phyloP scores from a whole-genome alignment of 2,329 filamentous ascomycete genomes.

The Hymenoscyphus infarciens region DNA sequence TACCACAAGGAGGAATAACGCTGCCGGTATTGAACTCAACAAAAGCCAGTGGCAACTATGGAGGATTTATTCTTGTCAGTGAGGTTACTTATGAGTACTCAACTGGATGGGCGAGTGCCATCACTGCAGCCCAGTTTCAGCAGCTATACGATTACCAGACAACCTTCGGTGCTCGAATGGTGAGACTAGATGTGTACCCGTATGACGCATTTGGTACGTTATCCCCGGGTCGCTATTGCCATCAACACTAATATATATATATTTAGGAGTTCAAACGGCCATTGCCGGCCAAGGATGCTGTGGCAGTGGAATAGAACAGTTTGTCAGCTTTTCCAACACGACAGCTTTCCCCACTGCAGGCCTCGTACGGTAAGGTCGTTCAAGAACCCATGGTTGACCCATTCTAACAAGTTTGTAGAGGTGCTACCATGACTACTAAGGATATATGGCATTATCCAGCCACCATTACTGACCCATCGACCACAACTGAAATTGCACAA shows the following conservation, averaged over 20 bases:
- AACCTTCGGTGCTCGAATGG: constrained; percentile 55
- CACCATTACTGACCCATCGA: constrained; percentile 46
- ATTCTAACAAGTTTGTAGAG: constrained; percentile 9
- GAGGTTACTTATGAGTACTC: constrained; percentile 44
- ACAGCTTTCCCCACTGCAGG: constrained; percentile 52
- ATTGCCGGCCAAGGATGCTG: constrained; percentile 41
- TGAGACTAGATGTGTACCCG: constrained; percentile 56
- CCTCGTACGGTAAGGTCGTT: constrained; percentile 35
- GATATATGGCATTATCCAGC: constrained; percentile 60
- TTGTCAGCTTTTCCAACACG: constrained; percentile 49
- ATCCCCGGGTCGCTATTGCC: background rate
- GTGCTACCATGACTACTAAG: constrained; percentile 44
- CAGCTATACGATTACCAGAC: constrained; percentile 55
- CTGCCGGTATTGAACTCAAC: constrained; percentile 33
- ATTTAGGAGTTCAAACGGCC: background rate
- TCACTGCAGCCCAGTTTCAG: constrained; percentile 54
- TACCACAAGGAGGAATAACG: constrained; percentile 48
- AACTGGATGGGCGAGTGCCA: constrained; percentile 29
- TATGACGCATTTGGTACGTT: constrained; percentile 44
- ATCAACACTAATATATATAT: background rate
- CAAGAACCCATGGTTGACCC: constrained; percentile 19
- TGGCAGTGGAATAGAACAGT: constrained; percentile 44
- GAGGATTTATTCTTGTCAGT: constrained; percentile 41
- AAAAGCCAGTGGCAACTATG: constrained; percentile 1
- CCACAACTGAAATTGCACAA: constrained; percentile 30